Conservation (phyloP, 169 alveolate species). For the Cryptosporidium felis region DNA sequence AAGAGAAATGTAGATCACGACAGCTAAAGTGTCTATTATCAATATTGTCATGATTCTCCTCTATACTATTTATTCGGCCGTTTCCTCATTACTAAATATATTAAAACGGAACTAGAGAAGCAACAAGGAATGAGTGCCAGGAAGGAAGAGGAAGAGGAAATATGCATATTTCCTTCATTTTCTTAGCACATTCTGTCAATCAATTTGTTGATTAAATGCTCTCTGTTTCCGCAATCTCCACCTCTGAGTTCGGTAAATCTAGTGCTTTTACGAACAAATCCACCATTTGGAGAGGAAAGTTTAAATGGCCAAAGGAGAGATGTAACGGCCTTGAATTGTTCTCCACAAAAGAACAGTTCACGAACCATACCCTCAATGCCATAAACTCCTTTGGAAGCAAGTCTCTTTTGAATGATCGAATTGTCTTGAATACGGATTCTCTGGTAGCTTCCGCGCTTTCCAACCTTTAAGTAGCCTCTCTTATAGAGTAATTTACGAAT, state of each 20-base stretch:
- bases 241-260: slow-evolving; percentile 95
- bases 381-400: slow-evolving; percentile 85
- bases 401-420: slow-evolving; percentile 83
- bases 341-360: slow-evolving; percentile 98
- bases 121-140: too few species aligned
- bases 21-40: too few species aligned
- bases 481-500: slow-evolving; percentile 95
- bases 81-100: too few species aligned
- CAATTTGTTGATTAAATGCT: slow-evolving; percentile 79
- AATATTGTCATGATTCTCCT: too few species aligned
- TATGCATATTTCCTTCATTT: too few species aligned
- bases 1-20: too few species aligned
- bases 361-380: slow-evolving; percentile 98
- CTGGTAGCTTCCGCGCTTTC: slow-evolving; percentile 79
- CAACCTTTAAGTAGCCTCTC: slow-evolving; percentile 94
- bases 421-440: slow-evolving; percentile 92
- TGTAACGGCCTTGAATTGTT: slow-evolving; percentile 98
- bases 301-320: slow-evolving; percentile 99
- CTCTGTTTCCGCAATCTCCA: slow-evolving; percentile 95
- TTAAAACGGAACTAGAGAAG: too few species aligned
- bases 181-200: slow-evolving; percentile 65
- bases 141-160: too few species aligned
- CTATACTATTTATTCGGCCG: too few species aligned
- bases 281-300: slow-evolving; percentile 96
- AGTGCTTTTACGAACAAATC: slow-evolving; percentile 96